These are phyloP conservation scores for Fraxinus angustifolia DNA, from an alignment of 305 asterid genomes.

Conservation along the genomic window DNA sequence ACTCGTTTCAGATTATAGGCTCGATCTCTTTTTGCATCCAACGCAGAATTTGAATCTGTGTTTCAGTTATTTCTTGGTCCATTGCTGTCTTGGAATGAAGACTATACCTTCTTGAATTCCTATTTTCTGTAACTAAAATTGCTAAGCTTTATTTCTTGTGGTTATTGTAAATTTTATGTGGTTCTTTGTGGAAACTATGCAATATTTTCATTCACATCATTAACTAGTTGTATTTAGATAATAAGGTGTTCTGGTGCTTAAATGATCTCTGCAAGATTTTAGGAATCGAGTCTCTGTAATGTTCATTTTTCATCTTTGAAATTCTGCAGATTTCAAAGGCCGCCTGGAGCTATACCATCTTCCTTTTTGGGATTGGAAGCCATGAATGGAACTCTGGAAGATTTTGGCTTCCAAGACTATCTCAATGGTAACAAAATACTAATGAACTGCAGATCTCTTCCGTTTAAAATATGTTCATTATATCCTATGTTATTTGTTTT, in stretches of 20 bases:
- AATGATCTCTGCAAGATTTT: neutral
- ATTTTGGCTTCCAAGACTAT: conserved; percentile 79
- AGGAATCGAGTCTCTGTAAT: neutral
- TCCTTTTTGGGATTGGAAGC: conserved; percentile 82
- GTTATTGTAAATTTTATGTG: neutral
- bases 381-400: conserved; percentile 68
- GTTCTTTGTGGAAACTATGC: neutral
- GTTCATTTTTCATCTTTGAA: neutral
- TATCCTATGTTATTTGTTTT: neutral
- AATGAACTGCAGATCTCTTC: neutral
- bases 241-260: neutral
- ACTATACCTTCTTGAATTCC: neutral
- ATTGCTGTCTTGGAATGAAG: neutral
- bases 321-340: conserved; percentile 72
- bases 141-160: neutral
- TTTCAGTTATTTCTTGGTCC: neutral
- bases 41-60: neutral
- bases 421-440: conserved; percentile 59
- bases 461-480: neutral
- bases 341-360: conserved; percentile 78
- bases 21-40: neutral
- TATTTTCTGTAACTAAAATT: neutral
- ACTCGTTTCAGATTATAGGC: neutral
- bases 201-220: neutral
- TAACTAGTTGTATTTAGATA: neutral